Evolutionary conservation across 257 asterid genomes (phyloP).

Genomic region (Forsythia viridissima): DNA sequence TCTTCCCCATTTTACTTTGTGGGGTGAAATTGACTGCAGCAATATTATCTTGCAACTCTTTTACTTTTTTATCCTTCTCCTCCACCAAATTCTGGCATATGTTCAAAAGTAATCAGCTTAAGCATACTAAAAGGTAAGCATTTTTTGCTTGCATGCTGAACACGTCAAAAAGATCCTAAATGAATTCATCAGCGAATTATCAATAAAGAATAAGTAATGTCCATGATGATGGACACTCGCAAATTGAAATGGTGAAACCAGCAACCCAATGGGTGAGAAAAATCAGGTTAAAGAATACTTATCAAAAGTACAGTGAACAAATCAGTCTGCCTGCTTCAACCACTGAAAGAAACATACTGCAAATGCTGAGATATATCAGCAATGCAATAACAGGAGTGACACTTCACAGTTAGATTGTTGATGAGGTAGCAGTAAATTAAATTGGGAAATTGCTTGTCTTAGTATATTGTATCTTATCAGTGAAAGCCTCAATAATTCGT

Average conservation of each 20-base stretch:
- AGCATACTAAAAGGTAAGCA: constrained; percentile 4
- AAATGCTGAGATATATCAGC: background rate
- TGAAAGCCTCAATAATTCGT: background rate
- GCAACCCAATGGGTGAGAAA: background rate
- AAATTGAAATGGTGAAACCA: constrained; percentile 12
- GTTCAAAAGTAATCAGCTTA: constrained; percentile 18
- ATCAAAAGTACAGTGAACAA: background rate
- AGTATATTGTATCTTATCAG: background rate
- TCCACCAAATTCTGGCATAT: constrained; percentile 82
- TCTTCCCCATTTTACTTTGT: constrained; percentile 96
- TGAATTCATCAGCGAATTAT: background rate
- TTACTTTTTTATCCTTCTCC: constrained; percentile 94
- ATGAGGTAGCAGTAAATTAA: background rate
- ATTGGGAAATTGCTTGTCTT: background rate
- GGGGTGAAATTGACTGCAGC: constrained; percentile 94
- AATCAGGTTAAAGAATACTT: background rate
- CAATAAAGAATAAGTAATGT: background rate
- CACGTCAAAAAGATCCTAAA: background rate
- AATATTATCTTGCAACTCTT: constrained; percentile 86
- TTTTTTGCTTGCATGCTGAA: background rate
- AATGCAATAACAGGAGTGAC: background rate
- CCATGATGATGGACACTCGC: background rate
- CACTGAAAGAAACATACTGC: background rate
- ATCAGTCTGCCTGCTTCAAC: background rate
- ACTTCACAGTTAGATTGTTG: background rate